Conservation (phyloP, 1,284 basidiomycete species). For the Melampsora americana region DNA sequence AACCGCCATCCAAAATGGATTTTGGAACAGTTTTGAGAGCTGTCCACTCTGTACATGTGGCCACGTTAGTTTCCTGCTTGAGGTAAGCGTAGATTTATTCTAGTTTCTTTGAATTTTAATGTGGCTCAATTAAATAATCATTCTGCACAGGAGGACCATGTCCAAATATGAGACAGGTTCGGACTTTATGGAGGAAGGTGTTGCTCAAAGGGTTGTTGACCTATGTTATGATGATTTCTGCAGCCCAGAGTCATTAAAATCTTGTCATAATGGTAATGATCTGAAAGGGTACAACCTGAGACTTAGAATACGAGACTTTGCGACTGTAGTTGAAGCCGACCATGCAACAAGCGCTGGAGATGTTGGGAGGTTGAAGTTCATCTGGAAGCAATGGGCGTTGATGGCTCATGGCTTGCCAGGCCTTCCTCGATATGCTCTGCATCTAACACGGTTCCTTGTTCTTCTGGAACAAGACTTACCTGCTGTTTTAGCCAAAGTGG, state of each 20-base stretch:
- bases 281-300: not conserved
- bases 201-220: constrained; percentile 5
- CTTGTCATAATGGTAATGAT: not conserved
- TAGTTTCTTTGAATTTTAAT: not conserved
- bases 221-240: not conserved
- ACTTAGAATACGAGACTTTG: constrained; percentile 6
- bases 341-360: constrained; percentile 2
- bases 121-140: no score
- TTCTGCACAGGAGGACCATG: not conserved
- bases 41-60: constrained; percentile 12
- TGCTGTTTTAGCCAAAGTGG: not conserved
- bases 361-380: not conserved
- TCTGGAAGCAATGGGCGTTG: constrained; percentile 20
- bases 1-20: constrained; percentile 2
- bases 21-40: constrained; percentile 12
- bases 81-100: not conserved
- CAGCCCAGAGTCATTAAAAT: not conserved
- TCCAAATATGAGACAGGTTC: not conserved
- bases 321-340: constrained; percentile 17
- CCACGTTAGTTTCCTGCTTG: constrained; percentile 12
- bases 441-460: constrained; percentile 11
- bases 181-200: not conserved
- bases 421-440: constrained; percentile 16
- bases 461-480: constrained; percentile 15
- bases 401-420: constrained; percentile 22